Percentiles rank a stretch among this genome's conserved stretches.
phyloP scores from a whole-genome alignment of 495 filamentous ascomycete species.

The Tuber borchii region DNA sequence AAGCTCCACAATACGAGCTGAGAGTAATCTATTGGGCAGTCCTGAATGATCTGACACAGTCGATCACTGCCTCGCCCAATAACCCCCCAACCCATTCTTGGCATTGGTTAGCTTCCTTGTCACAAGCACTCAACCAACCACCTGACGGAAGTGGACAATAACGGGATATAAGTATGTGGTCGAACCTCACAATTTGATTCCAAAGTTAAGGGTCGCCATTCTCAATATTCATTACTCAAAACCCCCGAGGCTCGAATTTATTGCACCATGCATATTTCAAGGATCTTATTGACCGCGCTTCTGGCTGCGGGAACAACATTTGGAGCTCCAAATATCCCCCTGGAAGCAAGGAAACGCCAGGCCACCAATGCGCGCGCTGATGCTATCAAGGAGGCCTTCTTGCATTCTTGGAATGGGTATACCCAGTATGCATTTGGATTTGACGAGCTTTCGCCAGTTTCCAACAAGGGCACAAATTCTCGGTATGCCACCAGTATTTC shows the following conservation, averaged over 20 bases:
- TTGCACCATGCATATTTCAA: neutral
- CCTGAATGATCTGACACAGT: neutral
- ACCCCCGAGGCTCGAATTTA: neutral
- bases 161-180: neutral
- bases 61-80: neutral
- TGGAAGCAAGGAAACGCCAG: conserved; percentile 8
- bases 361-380: conserved; percentile 46
- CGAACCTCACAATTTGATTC: neutral
- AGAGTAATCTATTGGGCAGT: neutral
- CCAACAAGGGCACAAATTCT: conserved; percentile 60
- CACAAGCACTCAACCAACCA: neutral
- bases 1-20: neutral
- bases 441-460: conserved; percentile 66
- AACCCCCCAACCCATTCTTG: neutral
- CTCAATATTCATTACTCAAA: neutral
- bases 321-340: conserved; percentile 18
- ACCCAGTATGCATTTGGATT: conserved; percentile 70
- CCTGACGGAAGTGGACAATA: neutral
- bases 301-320: conserved; percentile 15
- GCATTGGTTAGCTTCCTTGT: neutral
- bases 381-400: conserved; percentile 69
- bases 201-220: neutral
- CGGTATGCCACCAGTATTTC: conserved; percentile 49
- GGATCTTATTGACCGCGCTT: conserved; percentile 10
- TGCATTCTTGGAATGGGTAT: conserved; percentile 75